phyloP scores from a whole-genome alignment of 169 alveolate species.

The Eimeria maxima region DNA sequence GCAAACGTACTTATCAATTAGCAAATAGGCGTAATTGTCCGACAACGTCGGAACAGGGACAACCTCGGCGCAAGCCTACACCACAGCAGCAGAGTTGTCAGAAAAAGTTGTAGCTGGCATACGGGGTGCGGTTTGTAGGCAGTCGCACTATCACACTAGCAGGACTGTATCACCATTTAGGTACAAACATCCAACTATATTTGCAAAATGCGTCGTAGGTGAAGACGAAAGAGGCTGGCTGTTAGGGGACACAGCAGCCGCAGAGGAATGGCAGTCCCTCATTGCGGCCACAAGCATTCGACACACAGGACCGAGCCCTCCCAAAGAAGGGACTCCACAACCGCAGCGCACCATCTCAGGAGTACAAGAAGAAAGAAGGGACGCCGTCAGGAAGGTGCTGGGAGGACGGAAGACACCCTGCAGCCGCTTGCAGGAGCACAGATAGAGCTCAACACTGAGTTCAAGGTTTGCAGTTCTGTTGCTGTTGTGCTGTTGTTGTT shows the following conservation, averaged over 20 bases:
- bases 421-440: background rate
- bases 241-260: background rate
- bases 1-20: conserved; percentile 72
- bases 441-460: too few species aligned
- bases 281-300: background rate
- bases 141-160: too few species aligned
- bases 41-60: conserved; percentile 74
- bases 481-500: background rate
- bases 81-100: background rate
- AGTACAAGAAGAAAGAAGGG: background rate
- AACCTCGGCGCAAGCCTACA: conserved; percentile 78
- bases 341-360: background rate
- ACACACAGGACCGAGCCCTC: background rate
- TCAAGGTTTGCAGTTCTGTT: background rate
- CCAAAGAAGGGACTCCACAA: background rate
- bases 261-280: background rate
- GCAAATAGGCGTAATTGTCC: conserved; percentile 81
- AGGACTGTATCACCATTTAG: background rate
- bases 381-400: background rate
- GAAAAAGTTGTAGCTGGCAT: too few species aligned
- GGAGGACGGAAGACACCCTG: background rate
- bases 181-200: background rate
- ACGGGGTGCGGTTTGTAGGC: too few species aligned
- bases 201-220: background rate
- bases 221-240: background rate